phyloP scores from a whole-genome alignment of 306 rosid species.

The Corylus avellana region DNA sequence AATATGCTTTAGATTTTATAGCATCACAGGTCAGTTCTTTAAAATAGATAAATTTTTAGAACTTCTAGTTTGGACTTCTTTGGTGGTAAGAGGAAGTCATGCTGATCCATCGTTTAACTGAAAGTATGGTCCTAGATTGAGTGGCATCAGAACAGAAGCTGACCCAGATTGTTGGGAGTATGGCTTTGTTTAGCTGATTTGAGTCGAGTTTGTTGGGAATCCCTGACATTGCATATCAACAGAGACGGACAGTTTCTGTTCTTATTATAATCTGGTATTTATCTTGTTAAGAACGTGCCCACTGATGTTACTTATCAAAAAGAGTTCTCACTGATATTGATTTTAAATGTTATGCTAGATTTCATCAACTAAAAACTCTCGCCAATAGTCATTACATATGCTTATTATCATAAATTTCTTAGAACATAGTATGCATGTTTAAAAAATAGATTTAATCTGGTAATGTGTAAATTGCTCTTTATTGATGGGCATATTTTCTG shows the following conservation, averaged over 20 bases:
- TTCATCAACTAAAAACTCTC: not conserved
- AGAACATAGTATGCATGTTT: not conserved
- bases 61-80: constrained; percentile 3
- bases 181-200: not conserved
- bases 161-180: not conserved
- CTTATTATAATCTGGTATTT: not conserved
- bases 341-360: not conserved
- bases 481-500: not conserved
- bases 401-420: not conserved
- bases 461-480: not conserved
- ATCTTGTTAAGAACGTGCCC: not conserved
- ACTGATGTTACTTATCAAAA: not conserved
- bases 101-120: not conserved
- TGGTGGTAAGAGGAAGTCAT: not conserved
- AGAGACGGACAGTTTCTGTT: not conserved
- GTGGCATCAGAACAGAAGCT: not conserved
- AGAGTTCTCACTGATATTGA: not conserved
- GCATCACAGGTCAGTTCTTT: constrained; percentile 57
- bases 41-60: not conserved
- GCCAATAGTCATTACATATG: not conserved
- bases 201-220: not conserved
- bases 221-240: not conserved
- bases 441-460: not conserved
- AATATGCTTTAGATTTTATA: constrained; percentile 46
- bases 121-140: not conserved